Conservation (phyloP, 768 basidiomycete species). For the Plicaturopsis crispa region DNA sequence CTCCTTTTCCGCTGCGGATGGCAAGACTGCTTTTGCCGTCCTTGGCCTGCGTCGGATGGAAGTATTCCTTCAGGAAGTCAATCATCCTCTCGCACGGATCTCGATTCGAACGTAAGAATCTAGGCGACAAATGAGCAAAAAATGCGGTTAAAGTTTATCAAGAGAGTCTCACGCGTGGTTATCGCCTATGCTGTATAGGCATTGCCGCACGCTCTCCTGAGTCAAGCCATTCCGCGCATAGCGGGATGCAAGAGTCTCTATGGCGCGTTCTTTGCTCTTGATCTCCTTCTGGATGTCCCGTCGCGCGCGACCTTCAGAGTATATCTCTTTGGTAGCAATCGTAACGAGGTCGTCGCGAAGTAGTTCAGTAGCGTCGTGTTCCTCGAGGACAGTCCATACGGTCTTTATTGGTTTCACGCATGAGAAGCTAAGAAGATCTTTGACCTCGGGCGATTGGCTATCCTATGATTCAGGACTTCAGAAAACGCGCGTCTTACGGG, state of each 20-base stretch:
- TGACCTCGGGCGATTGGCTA: constrained; percentile 77
- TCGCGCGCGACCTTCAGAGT: constrained; percentile 59
- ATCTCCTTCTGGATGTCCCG: constrained; percentile 83
- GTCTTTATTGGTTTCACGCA: constrained; percentile 75
- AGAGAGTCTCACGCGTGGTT: constrained; percentile 90
- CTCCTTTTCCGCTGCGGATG: constrained; percentile 74
- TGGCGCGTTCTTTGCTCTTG: constrained; percentile 77
- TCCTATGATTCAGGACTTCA: constrained; percentile 44
- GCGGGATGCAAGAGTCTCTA: constrained; percentile 61
- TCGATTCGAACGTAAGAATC: constrained; percentile 74
- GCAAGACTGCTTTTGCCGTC: constrained; percentile 62
- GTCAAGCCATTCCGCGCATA: constrained; percentile 52
- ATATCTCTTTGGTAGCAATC: constrained; percentile 76
- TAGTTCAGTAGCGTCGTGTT: constrained; percentile 54
- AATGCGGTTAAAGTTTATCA: too few species aligned
- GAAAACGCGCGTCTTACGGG: neutral
- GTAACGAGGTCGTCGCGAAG: constrained; percentile 73
- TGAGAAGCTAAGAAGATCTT: constrained; percentile 71
- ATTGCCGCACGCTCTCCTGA: constrained; percentile 67
- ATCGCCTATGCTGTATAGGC: constrained; percentile 83
- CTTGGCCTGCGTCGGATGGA: constrained; percentile 65
- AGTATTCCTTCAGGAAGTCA: constrained; percentile 62
- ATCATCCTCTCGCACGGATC: constrained; percentile 89
- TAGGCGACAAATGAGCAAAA: neutral
- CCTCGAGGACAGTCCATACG: constrained; percentile 61